Base-by-base conservation (phyloP, 331 rosid species). In the Prunus yedoensis region DNA sequence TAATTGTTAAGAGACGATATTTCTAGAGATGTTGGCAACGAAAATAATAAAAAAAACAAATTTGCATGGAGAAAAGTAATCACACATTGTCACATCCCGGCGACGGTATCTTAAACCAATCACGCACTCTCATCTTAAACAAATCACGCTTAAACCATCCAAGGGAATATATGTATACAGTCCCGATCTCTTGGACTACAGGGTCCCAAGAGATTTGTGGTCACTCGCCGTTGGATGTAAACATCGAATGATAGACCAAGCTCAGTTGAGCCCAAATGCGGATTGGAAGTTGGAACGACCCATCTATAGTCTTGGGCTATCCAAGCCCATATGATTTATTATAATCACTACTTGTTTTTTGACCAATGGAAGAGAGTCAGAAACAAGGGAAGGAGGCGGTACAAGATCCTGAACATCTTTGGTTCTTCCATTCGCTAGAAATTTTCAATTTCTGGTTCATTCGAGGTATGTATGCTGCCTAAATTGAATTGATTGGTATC, bases 381-480 rank as follows among this genome's bases (percentile, higher is more conserved):
- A 67, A 76, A 43, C 56, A 15, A 38, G 43, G 43, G 43, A 38
- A 7, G 38, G 30, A 49, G 51, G 25, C 13, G 20, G 15, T 66
- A 20, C 58, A 14, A 70, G 72, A 30, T 78, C 59, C 23, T 60
- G 27, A 61, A 32, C 23, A 62, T 28, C 27, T 41, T 59, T 20
- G 43, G 32, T 10, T 27, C 25, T 65, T 68, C 23, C 35, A 12
- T 8, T 32, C 50, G 59, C 66, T 46, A 8, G 10, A 12, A 63
- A 47, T 61, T 71, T 64, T 23, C 57, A 1, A 3, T 66, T 25
- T 13, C 27, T 62, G 30, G 25, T 4, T 46, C 4, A 18, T 25
- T 54, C 32, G 10, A 53, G 77, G 84, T 80, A 53, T 69, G 12
- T 51, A 23, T 27, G 2, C n/a, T n/a, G n/a, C 71, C 25, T 7